Evolutionary conservation across 805 yeast genomes (phyloP).

Genomic region (Pichia californica): DNA sequence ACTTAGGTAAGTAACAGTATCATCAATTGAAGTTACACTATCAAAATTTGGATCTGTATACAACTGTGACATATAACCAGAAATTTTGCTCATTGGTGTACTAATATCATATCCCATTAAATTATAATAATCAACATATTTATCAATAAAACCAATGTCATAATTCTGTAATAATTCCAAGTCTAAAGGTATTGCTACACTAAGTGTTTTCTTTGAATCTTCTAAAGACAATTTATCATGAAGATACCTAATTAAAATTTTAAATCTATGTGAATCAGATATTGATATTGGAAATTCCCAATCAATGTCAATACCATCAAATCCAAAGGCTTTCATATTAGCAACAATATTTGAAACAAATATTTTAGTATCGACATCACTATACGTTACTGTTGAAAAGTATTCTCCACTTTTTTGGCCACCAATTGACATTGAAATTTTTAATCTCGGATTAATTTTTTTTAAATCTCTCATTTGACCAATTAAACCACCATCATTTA

Average conservation of each 20-base stretch:
- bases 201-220: constrained; percentile 33
- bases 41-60: constrained; percentile 22
- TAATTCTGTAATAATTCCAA: constrained; percentile 37
- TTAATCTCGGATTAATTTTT: constrained; percentile 31
- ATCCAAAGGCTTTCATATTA: constrained; percentile 46
- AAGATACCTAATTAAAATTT: constrained; percentile 33
- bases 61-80: constrained; percentile 69
- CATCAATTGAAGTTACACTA: constrained; percentile 38
- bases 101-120: constrained; percentile 87
- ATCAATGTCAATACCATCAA: constrained; percentile 91
- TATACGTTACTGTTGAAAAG: constrained; percentile 29
- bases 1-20: constrained; percentile 33
- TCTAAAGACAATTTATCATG: constrained; percentile 20
- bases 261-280: constrained; percentile 40
- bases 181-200: constrained; percentile 76
- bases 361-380: constrained; percentile 24
- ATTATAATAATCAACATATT: constrained; percentile 63
- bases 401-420: constrained; percentile 55
- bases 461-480: constrained; percentile 28
- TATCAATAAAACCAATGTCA: constrained; percentile 49
- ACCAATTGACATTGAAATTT: constrained; percentile 71
- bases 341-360: constrained; percentile 48
- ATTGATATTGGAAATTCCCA: constrained; percentile 75
- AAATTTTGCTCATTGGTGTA: constrained; percentile 64
- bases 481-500: constrained; percentile 20